A percentile compares a stretch with the other conserved stretches of the same genome.
phyloP scores from a whole-genome alignment of 805 yeast species.

The Candida insectorum region DNA sequence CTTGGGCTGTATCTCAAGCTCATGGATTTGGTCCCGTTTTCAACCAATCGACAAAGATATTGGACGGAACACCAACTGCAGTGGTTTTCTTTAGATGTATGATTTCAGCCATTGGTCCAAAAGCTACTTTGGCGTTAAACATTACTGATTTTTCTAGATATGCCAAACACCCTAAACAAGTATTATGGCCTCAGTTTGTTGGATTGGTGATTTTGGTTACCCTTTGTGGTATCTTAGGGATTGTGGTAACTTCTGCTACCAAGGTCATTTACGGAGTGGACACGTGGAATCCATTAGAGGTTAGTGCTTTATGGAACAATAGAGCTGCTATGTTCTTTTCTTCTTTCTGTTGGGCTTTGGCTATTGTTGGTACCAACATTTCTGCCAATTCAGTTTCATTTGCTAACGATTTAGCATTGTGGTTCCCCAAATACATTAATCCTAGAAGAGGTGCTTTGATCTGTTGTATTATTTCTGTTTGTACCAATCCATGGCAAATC shows the following conservation, averaged over 20 bases:
- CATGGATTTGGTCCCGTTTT: conserved; percentile 23
- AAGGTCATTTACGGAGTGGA: conserved; percentile 9
- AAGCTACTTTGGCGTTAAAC: conserved; percentile 12
- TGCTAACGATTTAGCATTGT: conserved; percentile 69
- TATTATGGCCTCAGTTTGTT: conserved; percentile 9
- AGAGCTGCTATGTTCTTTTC: conserved; percentile 26
- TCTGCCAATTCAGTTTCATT: conserved; percentile 61
- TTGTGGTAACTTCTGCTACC: conserved; percentile 13
- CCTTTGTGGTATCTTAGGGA: conserved; percentile 11
- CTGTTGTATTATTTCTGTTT: conserved; percentile 2
- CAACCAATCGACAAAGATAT: conserved; percentile 4
- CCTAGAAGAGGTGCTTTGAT: conserved; percentile 80
- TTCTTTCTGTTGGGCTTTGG: conserved; percentile 9
- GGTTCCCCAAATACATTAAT: conserved; percentile 59
- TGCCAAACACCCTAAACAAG: conserved; percentile 8
- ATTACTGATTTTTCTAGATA: conserved; percentile 13
- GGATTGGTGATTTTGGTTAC: conserved; percentile 11
- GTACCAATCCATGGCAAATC: conserved; percentile 13
- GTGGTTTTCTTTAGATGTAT: conserved; percentile 12
- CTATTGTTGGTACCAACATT: conserved; percentile 62
- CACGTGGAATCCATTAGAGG: conserved; percentile 34
- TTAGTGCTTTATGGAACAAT: conserved; percentile 45
- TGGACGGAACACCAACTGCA: conserved; percentile 9
- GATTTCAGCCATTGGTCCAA: conserved; percentile 11
- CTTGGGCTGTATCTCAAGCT: conserved; percentile 23